Conservation (phyloP, 2,329 filamentous ascomycete species). For the Ophiostoma ips region DNA sequence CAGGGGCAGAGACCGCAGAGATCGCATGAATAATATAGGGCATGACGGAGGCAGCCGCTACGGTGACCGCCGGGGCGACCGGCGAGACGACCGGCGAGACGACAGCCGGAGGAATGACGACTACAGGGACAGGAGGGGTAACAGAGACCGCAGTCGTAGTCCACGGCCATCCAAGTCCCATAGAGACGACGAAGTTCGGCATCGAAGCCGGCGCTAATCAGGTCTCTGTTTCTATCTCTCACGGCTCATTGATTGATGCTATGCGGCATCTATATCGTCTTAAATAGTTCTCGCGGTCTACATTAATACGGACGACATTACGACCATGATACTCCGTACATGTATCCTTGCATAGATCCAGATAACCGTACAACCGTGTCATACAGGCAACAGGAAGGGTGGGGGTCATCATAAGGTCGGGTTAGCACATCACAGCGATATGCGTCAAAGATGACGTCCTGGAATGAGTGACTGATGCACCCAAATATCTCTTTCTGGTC, state of each 20-base stretch:
- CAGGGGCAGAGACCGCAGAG: conserved; percentile 15
- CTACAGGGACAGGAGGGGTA: background rate
- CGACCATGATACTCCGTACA: too few species aligned
- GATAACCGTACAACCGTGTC: too few species aligned
- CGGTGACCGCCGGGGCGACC: background rate
- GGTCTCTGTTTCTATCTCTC: background rate
- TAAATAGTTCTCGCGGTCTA: background rate
- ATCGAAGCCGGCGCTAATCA: background rate
- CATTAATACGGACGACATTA: background rate
- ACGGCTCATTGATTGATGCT: too few species aligned
- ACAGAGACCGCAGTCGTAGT: background rate
- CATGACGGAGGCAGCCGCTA: background rate
- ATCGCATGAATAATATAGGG: conserved; percentile 9
- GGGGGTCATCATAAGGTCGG: too few species aligned
- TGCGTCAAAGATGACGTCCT: too few species aligned
- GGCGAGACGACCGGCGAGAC: background rate
- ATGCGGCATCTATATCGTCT: background rate
- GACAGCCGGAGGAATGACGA: background rate
- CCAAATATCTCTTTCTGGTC: too few species aligned
- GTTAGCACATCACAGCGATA: too few species aligned
- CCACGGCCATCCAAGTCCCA: background rate
- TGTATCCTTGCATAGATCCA: too few species aligned
- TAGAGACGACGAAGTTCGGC: background rate
- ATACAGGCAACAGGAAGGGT: too few species aligned
- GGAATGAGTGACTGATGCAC: too few species aligned